Evolutionary conservation across 306 rosid genomes (phyloP).

Genomic region (Pyrus communis): DNA sequence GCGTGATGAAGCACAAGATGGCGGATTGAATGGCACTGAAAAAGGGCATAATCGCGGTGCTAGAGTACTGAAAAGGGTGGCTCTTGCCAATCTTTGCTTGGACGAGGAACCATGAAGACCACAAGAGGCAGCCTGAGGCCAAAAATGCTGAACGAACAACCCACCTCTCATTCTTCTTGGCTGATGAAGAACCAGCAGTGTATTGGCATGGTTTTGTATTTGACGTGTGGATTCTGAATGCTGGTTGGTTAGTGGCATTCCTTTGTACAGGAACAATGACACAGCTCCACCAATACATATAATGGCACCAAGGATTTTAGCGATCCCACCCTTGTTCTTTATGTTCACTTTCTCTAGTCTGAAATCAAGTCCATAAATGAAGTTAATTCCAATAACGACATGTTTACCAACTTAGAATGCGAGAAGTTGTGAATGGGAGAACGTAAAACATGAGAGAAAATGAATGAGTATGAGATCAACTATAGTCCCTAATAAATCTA

Average conservation of each 20-base stretch:
- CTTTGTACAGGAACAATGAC: conserved; percentile 57
- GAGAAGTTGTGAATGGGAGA: background rate
- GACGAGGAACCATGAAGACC: conserved; percentile 92
- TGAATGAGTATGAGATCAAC: background rate
- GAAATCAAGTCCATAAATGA: background rate
- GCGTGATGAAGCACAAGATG: conserved; percentile 38
- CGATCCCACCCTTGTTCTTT: conserved; percentile 50
- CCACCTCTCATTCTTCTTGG: conserved; percentile 42
- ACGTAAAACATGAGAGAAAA: background rate
- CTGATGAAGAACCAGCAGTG: background rate
- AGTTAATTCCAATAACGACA: background rate
- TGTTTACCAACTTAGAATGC: background rate
- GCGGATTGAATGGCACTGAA: conserved; percentile 69
- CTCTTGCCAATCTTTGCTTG: conserved; percentile 60
- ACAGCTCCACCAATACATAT: conserved; percentile 62
- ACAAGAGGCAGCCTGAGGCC: conserved; percentile 49
- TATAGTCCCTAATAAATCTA: too few species aligned
- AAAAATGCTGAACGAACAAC: conserved; percentile 47
- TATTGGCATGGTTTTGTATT: background rate
- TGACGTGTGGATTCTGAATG: conserved; percentile 12
- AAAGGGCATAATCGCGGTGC: conserved; percentile 68
- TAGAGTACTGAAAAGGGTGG: conserved; percentile 68
- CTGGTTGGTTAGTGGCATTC: conserved; percentile 40
- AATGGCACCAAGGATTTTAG: conserved; percentile 53
- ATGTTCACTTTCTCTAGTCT: conserved; percentile 72